Percentiles rank a stretch among this genome's conserved stretches.
These are phyloP conservation scores for Yamadazyma paraphyllophila DNA, from an alignment of 805 yeast genomes.

Conservation along the genomic window DNA sequence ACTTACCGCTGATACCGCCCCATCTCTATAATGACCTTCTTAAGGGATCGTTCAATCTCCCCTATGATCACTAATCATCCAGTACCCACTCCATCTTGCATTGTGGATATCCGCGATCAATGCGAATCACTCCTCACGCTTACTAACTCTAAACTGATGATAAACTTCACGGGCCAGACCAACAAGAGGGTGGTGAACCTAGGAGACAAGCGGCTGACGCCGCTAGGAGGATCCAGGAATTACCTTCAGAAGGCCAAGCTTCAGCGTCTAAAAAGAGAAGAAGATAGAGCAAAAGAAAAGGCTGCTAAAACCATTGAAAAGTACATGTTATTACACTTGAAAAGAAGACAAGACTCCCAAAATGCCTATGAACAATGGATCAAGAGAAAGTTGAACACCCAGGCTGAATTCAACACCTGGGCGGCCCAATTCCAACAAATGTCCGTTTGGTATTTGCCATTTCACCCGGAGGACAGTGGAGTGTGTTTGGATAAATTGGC, in stretches of 20 bases:
- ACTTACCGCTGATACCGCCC: too few species aligned
- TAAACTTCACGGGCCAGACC: conserved; percentile 68
- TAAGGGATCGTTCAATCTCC: too few species aligned
- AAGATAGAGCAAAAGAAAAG: conserved; percentile 44
- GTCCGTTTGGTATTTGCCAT: conserved; percentile 8
- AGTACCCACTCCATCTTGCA: too few species aligned
- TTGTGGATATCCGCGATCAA: conserved; percentile 3
- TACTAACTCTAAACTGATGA: conserved; percentile 22
- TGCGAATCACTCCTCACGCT: background rate
- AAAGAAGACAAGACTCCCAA: conserved; percentile 23
- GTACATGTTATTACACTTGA: conserved; percentile 41
- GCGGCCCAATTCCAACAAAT: conserved; percentile 15
- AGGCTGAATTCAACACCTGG: conserved; percentile 20
- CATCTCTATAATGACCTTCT: too few species aligned
- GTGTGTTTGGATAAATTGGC: background rate
- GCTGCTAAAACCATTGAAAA: conserved; percentile 54
- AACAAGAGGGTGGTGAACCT: conserved; percentile 63
- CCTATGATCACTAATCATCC: too few species aligned
- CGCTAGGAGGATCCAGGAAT: conserved; percentile 29
- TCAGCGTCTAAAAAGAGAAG: conserved; percentile 67
- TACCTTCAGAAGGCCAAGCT: conserved; percentile 61
- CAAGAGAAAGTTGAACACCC: background rate
- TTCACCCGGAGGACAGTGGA: background rate
- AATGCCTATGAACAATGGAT: conserved; percentile 18
- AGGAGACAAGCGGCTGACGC: conserved; percentile 40